These are phyloP conservation scores for Gloeopeniophorella convolvens DNA, from an alignment of 768 basidiomycete species.

Conservation along the genomic window DNA sequence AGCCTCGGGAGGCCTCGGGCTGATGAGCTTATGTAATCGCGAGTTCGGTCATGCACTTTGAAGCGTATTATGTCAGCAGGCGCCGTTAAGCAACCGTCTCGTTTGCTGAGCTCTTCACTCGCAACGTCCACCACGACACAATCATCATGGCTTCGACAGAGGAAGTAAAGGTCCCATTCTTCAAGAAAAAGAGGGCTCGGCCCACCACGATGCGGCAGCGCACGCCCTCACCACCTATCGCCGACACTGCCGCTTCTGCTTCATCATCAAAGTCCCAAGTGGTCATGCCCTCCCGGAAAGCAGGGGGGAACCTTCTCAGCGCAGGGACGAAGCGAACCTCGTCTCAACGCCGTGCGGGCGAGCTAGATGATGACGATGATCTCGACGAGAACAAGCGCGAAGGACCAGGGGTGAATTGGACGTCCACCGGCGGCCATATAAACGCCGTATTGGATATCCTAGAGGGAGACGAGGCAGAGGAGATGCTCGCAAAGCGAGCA, in stretches of 20 bases:
- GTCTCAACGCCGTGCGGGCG: constrained; percentile 42
- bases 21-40: too few relatives aligned
- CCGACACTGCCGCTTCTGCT: constrained; percentile 46
- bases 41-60: too few relatives aligned
- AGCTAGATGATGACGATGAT: constrained; percentile 48
- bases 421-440: constrained; percentile 66
- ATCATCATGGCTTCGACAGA: constrained; percentile 30
- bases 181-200: constrained; percentile 79
- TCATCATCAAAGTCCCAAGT: constrained; percentile 57
- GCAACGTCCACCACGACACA: too few relatives aligned
- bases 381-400: constrained; percentile 43
- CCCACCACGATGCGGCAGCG: constrained; percentile 74
- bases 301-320: constrained; percentile 61
- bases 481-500: constrained; percentile 62
- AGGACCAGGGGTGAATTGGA: constrained; percentile 70
- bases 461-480: constrained; percentile 77
- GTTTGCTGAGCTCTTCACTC: too few relatives aligned
- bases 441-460: constrained; percentile 69
- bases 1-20: too few relatives aligned
- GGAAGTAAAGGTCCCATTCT: constrained; percentile 66
- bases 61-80: too few relatives aligned
- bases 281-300: constrained; percentile 68
- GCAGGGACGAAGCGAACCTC: constrained; percentile 66
- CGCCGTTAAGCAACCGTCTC: too few relatives aligned
- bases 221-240: constrained; percentile 58